Conservation (phyloP, 805 yeast genomes). For the Cyberlindnera euphorbiae region DNA sequence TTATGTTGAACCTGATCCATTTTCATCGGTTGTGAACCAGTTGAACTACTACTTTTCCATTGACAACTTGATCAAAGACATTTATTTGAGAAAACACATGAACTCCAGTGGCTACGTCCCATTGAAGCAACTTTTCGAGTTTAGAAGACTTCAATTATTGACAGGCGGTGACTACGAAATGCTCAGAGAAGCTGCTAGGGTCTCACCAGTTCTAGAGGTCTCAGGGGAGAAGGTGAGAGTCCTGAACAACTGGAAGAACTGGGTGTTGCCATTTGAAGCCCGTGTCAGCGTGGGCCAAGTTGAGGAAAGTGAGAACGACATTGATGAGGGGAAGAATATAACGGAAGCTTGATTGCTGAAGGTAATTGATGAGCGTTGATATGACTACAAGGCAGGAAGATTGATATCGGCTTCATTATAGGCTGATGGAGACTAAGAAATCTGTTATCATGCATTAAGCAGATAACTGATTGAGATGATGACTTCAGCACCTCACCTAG, state of each 20-base stretch:
- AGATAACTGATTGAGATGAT: too few relatives aligned
- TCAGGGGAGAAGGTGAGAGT: conserved; percentile 50
- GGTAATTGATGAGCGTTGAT: too few relatives aligned
- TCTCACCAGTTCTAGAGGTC: conserved; percentile 27
- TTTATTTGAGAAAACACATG: conserved; percentile 78
- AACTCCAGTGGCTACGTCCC: conserved; percentile 70
- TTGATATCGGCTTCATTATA: too few relatives aligned
- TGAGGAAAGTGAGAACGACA: conserved; percentile 28
- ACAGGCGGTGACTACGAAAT: conserved; percentile 50
- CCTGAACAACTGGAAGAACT: conserved; percentile 49
- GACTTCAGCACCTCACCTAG: too few relatives aligned
- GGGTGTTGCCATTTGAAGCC: conserved; percentile 58
- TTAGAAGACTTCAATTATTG: conserved; percentile 67
- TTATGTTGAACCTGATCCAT: conserved; percentile 17
- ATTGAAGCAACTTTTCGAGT: conserved; percentile 54
- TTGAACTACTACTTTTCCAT: conserved; percentile 85
- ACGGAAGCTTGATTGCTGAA: too few relatives aligned
- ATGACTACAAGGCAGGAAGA: too few relatives aligned
- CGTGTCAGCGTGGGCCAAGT: conserved; percentile 44
- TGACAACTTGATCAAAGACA: conserved; percentile 82
- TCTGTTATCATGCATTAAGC: too few relatives aligned
- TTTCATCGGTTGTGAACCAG: conserved; percentile 43
- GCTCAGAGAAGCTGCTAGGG: conserved; percentile 15
- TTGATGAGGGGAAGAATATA: conserved; percentile 1
- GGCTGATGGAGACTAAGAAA: too few relatives aligned